Conservation (phyloP, 345 rosid genomes). For the Carallia brachiata region DNA sequence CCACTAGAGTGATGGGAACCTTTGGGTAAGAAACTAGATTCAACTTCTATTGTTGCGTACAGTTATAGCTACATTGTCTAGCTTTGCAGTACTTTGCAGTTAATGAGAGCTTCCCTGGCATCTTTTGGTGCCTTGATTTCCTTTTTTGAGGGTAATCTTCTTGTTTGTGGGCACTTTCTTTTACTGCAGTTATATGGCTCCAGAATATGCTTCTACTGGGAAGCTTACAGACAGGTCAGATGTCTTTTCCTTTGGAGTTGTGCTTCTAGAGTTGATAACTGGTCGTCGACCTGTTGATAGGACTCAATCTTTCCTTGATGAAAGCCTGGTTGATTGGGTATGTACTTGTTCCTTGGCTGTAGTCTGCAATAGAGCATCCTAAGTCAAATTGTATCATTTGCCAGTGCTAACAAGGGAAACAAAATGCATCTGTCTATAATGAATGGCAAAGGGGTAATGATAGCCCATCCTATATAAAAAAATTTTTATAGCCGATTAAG, state of each 20-base stretch:
- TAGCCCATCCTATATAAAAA: not conserved
- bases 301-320: constrained; percentile 19
- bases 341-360: constrained; percentile 1
- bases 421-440: too few relatives aligned
- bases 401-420: too few relatives aligned
- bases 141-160: not conserved
- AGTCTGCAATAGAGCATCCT: not conserved
- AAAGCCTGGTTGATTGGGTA: constrained; percentile 32
- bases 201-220: constrained; percentile 35
- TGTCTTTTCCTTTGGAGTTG: constrained; percentile 36
- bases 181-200: constrained; percentile 30
- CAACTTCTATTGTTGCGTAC: not conserved
- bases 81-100: not conserved
- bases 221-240: constrained; percentile 32
- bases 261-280: constrained; percentile 29
- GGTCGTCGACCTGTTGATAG: constrained; percentile 28
- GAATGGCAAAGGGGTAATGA: too few relatives aligned
- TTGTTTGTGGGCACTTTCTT: not conserved
- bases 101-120: not conserved
- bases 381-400: too few relatives aligned
- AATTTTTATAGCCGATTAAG: not conserved
- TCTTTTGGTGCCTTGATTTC: not conserved
- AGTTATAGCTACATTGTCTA: not conserved
- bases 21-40: constrained; percentile 21
- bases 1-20: constrained; percentile 34